A percentile compares a stretch with the other conserved stretches of the same genome.
Evolutionary conservation across 306 rosid genomes (phyloP).

Genomic region (Castanospermum australe): DNA sequence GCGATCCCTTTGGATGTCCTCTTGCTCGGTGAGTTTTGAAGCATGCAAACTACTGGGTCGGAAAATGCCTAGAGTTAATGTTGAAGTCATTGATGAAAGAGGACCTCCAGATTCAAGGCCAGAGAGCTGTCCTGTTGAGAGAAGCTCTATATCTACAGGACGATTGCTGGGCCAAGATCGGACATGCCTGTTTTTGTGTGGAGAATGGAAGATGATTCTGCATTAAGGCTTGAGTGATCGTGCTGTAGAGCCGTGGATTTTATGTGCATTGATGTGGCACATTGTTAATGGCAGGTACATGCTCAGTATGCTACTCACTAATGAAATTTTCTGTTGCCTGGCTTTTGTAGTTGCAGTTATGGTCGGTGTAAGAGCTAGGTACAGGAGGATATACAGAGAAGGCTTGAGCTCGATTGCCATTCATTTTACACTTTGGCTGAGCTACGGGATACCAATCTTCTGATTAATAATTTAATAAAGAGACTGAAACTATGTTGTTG

Average conservation of each 20-base stretch:
- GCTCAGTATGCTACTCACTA: constrained; percentile 24
- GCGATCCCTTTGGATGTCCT: no score
- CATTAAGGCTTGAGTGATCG: constrained; percentile 32
- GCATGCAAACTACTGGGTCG: no score
- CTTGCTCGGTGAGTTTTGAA: no score
- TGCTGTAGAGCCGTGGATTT: background rate
- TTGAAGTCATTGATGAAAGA: no score
- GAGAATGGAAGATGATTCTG: constrained; percentile 53
- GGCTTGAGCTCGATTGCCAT: constrained; percentile 51
- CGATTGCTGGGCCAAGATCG: constrained; percentile 51
- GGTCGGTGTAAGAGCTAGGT: constrained; percentile 29
- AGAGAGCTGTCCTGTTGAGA: constrained; percentile 64
- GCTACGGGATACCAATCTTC: constrained; percentile 48
- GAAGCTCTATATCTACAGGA: constrained; percentile 65
- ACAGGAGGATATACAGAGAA: constrained; percentile 28
- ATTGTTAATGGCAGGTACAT: constrained; percentile 36
- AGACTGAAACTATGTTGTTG: constrained; percentile 41
- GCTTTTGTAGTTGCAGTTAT: constrained; percentile 45
- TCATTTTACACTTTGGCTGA: constrained; percentile 58
- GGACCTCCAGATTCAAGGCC: no score
- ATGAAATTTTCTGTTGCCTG: constrained; percentile 25
- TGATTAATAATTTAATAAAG: constrained; percentile 48
- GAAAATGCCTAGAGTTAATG: no score
- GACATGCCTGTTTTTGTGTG: constrained; percentile 67
- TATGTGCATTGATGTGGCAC: background rate